Percentiles rank a stretch among this genome's conserved stretches.
Evolutionary conservation across 1,284 basidiomycete species (phyloP).

Genomic region (Moesziomyces parantarcticus): DNA sequence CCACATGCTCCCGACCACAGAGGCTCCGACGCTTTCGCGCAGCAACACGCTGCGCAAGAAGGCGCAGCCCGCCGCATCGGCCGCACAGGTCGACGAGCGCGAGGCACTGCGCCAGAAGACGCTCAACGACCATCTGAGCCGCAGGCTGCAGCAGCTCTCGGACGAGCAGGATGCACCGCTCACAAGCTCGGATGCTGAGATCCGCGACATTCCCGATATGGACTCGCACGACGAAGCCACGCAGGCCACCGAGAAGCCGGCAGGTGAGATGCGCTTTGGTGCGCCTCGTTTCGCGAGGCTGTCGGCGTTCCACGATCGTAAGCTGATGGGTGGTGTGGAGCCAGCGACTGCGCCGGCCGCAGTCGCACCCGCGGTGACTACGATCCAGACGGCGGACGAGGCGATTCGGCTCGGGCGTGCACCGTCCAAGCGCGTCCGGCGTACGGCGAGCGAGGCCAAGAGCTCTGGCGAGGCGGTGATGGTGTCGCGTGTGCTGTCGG

Average conservation of each 20-base stretch:
- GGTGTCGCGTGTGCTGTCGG: constrained; percentile 13
- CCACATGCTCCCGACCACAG: constrained; percentile 14
- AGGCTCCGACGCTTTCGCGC: constrained; percentile 39
- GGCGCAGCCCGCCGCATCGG: background rate
- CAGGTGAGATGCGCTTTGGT: background rate
- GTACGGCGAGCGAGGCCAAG: constrained; percentile 24
- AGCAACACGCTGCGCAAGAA: constrained; percentile 36
- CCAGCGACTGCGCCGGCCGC: background rate
- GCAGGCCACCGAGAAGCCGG: background rate
- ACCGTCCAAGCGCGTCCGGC: constrained; percentile 43
- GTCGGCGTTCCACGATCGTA: constrained; percentile 44
- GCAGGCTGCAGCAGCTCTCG: constrained; percentile 20
- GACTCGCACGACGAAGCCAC: constrained; percentile 1
- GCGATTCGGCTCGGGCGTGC: constrained; percentile 43
- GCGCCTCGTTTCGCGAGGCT: constrained; percentile 16
- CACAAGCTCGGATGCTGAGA: constrained; percentile 1
- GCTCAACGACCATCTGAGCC: constrained; percentile 24
- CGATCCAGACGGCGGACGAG: constrained; percentile 18
- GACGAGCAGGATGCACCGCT: constrained; percentile 10
- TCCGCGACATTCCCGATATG: constrained; percentile 19
- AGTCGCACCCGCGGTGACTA: background rate
- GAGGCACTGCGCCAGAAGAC: constrained; percentile 23
- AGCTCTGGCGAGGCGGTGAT: constrained; percentile 33
- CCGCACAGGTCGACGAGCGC: background rate
- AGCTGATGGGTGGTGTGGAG: background rate